Evolutionary conservation across 2,329 filamentous ascomycete genomes (phyloP), one percentile per base, ranked within the genome.

Genomic region (Ophiostoma pallidulum): DNA sequence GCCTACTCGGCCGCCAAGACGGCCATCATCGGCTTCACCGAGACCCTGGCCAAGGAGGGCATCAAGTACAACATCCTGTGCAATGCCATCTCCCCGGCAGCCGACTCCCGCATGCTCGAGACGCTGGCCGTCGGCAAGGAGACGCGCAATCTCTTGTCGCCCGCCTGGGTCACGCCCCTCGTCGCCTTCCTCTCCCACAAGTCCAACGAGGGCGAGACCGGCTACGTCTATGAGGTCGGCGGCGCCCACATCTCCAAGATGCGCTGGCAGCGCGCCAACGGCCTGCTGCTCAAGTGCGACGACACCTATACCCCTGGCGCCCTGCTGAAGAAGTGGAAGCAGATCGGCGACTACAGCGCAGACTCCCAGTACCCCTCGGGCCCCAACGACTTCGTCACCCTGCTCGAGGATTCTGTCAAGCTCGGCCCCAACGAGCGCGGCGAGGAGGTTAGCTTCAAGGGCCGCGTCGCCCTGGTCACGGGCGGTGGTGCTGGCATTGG

Each of bases 1-100:
- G 97, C 96, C 71, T 98, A 98, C 71, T 94, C 91, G 42, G 90
- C 92, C 52, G 92, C 92, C 62, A 98, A 97, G 74, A 77, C 97
- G 55, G 86, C 86, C 55, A 82, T 94, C 72, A 89, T 98, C 53
- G 92, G 91, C 57, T 97, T 97, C 73, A 96, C 90, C 33, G 91
- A 98, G 75, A 96, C 92, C 4, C 77, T 98, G 54, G 92, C 92
- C 51, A 97, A 97, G 75, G 92, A 98, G 73, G 92, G 92, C 56
- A 74, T 79, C 63, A 97, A 97, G 71, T 98, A 98, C 74, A 97
- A 97, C 76, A 97, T 98, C 58, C 70, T 95, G 59, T 80, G 76
- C 73, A 98, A 98, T 67, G 87, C 87, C 59, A 94, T 98, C 70
- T 89, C 92, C 16, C 92, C 92, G 45, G 90, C 96, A 61, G 91